Evolutionary conservation across 345 rosid genomes (phyloP).

Genomic region (Draba incana): DNA sequence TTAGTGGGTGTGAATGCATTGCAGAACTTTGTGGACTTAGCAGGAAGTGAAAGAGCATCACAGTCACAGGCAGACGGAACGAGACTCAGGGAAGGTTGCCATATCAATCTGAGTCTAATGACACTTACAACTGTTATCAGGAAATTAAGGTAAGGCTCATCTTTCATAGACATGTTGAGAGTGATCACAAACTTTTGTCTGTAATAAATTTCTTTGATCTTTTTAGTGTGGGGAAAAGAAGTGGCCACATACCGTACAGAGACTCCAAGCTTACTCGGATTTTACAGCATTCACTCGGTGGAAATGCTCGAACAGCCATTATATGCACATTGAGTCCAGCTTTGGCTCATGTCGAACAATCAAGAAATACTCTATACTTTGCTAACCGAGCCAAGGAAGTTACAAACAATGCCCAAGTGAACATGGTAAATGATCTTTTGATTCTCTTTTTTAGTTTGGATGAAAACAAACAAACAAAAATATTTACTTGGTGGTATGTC

Average conservation of each 20-base stretch:
- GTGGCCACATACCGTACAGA: slow-evolving; percentile 93
- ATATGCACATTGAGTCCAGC: slow-evolving; percentile 98
- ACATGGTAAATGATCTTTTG: slow-evolving; percentile 68
- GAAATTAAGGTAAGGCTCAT: slow-evolving; percentile 74
- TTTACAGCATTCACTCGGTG: slow-evolving; percentile 98
- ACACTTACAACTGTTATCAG: slow-evolving; percentile 97
- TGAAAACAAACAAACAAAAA: slow-evolving; percentile 3
- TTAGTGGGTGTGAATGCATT: slow-evolving; percentile 34
- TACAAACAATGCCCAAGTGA: slow-evolving; percentile 96
- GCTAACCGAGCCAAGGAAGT: slow-evolving; percentile 99
- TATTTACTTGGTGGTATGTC: background rate
- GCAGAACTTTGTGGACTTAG: slow-evolving; percentile 99
- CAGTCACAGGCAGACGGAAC: slow-evolving; percentile 97
- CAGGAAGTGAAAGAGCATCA: slow-evolving; percentile 99
- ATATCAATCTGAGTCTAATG: slow-evolving; percentile 98
- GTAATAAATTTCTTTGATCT: background rate
- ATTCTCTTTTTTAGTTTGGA: slow-evolving; percentile 6
- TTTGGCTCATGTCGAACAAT: slow-evolving; percentile 83
- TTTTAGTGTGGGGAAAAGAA: slow-evolving; percentile 87
- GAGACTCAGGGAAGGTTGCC: slow-evolving; percentile 98
- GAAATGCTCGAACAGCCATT: slow-evolving; percentile 98
- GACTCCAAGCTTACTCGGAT: slow-evolving; percentile 99
- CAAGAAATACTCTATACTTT: slow-evolving; percentile 92
- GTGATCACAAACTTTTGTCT: background rate
- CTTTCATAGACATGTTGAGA: slow-evolving; percentile 13